phyloP scores from a whole-genome alignment of 1,284 basidiomycete genomes.

The Cystobasidium slooffiae region DNA sequence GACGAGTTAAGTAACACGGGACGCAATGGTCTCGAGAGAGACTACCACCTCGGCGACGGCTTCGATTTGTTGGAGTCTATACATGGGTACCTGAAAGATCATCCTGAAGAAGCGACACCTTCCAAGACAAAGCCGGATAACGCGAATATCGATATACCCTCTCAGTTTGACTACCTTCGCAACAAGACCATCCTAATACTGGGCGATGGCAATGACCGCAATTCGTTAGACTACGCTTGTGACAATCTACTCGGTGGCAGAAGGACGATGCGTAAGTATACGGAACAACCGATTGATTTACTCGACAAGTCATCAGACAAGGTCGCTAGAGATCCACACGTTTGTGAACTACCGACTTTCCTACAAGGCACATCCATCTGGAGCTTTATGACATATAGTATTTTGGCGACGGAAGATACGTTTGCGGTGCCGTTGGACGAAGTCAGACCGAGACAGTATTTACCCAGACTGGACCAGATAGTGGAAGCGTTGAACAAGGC shows the following conservation, averaged over 20 bases:
- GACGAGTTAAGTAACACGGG: slow-evolving; percentile 14
- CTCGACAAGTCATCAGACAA: neutral
- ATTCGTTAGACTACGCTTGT: slow-evolving; percentile 24
- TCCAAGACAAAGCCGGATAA: neutral
- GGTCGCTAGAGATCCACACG: slow-evolving; percentile 24
- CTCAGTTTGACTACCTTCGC: slow-evolving; percentile 27
- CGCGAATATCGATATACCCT: neutral
- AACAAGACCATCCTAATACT: slow-evolving; percentile 43
- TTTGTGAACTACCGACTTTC: slow-evolving; percentile 18
- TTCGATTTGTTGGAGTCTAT: slow-evolving; percentile 34
- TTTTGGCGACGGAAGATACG: slow-evolving; percentile 32
- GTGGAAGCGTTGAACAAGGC: slow-evolving; percentile 11
- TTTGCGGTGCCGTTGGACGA: slow-evolving; percentile 8
- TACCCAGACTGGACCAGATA: slow-evolving; percentile 19
- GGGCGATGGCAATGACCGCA: slow-evolving; percentile 41
- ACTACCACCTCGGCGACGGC: slow-evolving; percentile 22
- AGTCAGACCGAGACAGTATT: slow-evolving; percentile 11
- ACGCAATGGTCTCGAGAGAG: slow-evolving; percentile 29
- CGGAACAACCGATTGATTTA: slow-evolving; percentile 11
- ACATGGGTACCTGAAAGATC: slow-evolving; percentile 14
- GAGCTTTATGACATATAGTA: slow-evolving; percentile 36
- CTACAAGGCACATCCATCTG: slow-evolving; percentile 17
- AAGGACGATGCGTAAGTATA: slow-evolving; percentile 9
- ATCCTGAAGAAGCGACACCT: neutral
- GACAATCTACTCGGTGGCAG: slow-evolving; percentile 9